Percentiles rank a stretch among this genome's conserved stretches.
Conservation (phyloP, 2,329 filamentous ascomycete species). For the Cordyceps farinosa region DNA sequence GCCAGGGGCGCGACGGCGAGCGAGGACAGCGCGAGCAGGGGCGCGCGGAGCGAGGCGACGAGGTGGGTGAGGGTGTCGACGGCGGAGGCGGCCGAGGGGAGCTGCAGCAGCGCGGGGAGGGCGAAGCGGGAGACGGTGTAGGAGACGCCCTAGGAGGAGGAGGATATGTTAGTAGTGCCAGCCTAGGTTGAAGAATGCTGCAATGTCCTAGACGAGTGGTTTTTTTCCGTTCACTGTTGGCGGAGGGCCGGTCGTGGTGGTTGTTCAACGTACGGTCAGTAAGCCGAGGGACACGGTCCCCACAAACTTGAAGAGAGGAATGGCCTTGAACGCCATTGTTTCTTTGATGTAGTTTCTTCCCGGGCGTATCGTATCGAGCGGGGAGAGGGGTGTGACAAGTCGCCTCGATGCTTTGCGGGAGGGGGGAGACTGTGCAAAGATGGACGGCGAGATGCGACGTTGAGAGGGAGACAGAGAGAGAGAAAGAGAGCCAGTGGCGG, state of each 20-base stretch:
- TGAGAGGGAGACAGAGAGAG: neutral
- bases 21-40: constrained; percentile 63
- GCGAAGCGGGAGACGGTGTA: constrained; percentile 77
- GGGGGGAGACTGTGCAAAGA: neutral
- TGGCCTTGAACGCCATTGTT: constrained; percentile 62
- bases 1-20: constrained; percentile 69
- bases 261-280: constrained; percentile 64
- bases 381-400: neutral
- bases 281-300: constrained; percentile 86
- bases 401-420: neutral
- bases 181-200: neutral
- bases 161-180: constrained; percentile 5
- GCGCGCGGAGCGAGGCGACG: constrained; percentile 57
- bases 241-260: neutral
- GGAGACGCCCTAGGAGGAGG: constrained; percentile 68
- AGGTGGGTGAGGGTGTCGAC: constrained; percentile 68
- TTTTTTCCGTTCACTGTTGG: neutral
- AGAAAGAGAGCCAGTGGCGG: constrained; percentile 1
- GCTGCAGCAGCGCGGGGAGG: constrained; percentile 74
- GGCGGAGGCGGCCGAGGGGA: constrained; percentile 71
- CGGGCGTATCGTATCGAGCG: too few relatives aligned
- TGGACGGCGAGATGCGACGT: neutral
- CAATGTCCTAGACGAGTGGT: neutral
- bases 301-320: constrained; percentile 85
- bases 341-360: neutral